These are phyloP conservation scores for Nepenthes alata DNA, from an alignment of 179 eudicot genomes.

Conservation along the genomic window DNA sequence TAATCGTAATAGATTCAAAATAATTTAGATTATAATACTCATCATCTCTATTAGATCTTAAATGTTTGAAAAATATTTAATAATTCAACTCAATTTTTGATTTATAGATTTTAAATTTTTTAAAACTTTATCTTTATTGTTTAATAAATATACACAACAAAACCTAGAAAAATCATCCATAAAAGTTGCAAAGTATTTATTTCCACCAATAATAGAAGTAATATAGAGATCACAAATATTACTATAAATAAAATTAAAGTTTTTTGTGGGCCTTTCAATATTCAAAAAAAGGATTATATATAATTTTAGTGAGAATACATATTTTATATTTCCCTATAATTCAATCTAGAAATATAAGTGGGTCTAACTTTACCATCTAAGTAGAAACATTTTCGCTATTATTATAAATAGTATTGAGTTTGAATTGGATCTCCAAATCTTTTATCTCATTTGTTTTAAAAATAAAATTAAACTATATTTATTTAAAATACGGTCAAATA, in stretches of 20 bases:
- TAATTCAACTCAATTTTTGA: neutral
- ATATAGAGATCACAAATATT: neutral
- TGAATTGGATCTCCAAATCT: no score
- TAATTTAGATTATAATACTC: neutral
- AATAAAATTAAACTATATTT: no score
- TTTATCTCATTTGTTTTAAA: no score
- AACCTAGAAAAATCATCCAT: neutral
- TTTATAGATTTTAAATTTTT: neutral
- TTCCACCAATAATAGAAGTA: neutral
- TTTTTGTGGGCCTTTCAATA: neutral
- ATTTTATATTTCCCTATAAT: neutral
- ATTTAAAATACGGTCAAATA: no score
- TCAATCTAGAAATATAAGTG: no score
- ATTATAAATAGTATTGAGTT: no score
- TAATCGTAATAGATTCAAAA: neutral
- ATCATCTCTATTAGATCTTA: neutral
- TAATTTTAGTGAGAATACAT: neutral
- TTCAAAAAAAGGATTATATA: neutral
- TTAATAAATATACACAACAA: neutral
- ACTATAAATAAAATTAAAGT: no score
- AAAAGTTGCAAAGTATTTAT: neutral
- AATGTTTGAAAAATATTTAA: neutral
- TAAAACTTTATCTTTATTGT: neutral
- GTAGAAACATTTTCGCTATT: neutral
- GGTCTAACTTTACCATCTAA: neutral